These are phyloP conservation scores for Chaetomiaceae sp. DNA, from an alignment of 2,329 filamentous ascomycete species.

Conservation along the genomic window DNA sequence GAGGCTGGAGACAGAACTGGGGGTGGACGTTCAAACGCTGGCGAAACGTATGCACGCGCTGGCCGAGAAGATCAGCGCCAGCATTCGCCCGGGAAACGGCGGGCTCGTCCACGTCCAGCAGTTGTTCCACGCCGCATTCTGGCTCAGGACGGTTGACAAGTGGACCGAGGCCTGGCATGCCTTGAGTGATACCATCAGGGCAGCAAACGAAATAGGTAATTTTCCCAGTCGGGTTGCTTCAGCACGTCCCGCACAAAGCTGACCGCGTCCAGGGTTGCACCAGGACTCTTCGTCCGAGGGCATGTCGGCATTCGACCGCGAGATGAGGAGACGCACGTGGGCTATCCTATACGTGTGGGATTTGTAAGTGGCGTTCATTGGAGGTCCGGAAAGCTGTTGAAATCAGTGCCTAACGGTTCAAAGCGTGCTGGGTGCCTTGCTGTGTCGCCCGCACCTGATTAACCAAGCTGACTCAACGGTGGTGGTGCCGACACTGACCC, in stretches of 20 bases:
- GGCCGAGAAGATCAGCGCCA: conserved; percentile 37
- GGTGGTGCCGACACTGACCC: conserved; percentile 34
- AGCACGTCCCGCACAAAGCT: conserved; percentile 3
- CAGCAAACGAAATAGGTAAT: conserved; percentile 42
- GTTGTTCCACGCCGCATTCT: conserved; percentile 40
- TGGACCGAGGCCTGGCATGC: conserved; percentile 45
- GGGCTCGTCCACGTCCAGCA: conserved; percentile 43
- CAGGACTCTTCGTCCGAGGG: conserved; percentile 31
- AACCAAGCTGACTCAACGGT: conserved; percentile 35
- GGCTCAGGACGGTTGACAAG: conserved; percentile 41
- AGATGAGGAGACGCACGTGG: conserved; percentile 42
- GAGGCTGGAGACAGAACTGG: conserved; percentile 40
- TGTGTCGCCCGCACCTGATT: conserved; percentile 39
- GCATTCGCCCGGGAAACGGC: conserved; percentile 37
- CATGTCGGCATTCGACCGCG: conserved; percentile 39
- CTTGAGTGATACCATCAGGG: conserved; percentile 37
- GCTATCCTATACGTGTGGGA: conserved; percentile 42
- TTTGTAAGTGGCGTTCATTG: conserved; percentile 31
- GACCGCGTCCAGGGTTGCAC: conserved; percentile 30
- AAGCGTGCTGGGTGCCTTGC: conserved; percentile 34
- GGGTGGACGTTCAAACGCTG: conserved; percentile 32
- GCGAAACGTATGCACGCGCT: conserved; percentile 37
- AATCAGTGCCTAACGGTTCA: conserved; percentile 24
- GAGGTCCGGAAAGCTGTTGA: no score
- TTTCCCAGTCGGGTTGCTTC: neutral